Percentiles rank a stretch among this genome's conserved stretches.
Conservation (phyloP, 2,329 filamentous ascomycete species). For the Nothomitra cinnamomea region DNA sequence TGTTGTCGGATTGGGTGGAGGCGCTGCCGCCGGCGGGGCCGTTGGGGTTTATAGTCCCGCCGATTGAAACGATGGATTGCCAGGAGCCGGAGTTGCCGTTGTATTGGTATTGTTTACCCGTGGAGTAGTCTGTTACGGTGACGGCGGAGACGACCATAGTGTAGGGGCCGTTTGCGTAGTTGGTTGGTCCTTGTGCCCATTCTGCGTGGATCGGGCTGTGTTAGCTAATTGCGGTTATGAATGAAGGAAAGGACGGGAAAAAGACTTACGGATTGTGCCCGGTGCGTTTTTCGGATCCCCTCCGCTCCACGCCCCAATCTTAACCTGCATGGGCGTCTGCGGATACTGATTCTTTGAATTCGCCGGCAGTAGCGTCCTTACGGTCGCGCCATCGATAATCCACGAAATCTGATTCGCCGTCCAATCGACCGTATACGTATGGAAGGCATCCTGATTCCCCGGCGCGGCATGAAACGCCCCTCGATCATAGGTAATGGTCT, state of each 20-base stretch:
- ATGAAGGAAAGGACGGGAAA: neutral
- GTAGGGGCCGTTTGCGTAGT: slow-evolving; percentile 73
- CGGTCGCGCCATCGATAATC: slow-evolving; percentile 61
- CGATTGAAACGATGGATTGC: slow-evolving; percentile 67
- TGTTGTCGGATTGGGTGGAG: slow-evolving; percentile 33
- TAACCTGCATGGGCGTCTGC: slow-evolving; percentile 89
- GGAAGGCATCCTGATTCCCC: slow-evolving; percentile 55
- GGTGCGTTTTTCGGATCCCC: slow-evolving; percentile 63
- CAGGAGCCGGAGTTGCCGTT: slow-evolving; percentile 61
- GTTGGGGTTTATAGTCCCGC: slow-evolving; percentile 49
- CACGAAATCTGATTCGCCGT: slow-evolving; percentile 70
- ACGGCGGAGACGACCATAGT: slow-evolving; percentile 68
- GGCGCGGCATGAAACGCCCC: slow-evolving; percentile 58
- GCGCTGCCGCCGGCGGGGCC: slow-evolving; percentile 36
- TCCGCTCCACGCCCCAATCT: slow-evolving; percentile 82
- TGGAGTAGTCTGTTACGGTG: slow-evolving; percentile 78
- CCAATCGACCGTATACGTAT: slow-evolving; percentile 89
- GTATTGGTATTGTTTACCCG: slow-evolving; percentile 71
- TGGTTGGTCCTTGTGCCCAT: slow-evolving; percentile 75
- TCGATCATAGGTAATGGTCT: slow-evolving; percentile 71
- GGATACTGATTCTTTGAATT: slow-evolving; percentile 72
- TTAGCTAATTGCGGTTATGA: neutral
- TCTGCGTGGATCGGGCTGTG: slow-evolving; percentile 26
- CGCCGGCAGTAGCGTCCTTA: slow-evolving; percentile 55
- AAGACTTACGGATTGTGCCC: slow-evolving; percentile 52